A percentile compares a stretch with the other conserved stretches of the same genome.
Evolutionary conservation across 306 rosid genomes (phyloP).

Genomic region (Castanea crenata): DNA sequence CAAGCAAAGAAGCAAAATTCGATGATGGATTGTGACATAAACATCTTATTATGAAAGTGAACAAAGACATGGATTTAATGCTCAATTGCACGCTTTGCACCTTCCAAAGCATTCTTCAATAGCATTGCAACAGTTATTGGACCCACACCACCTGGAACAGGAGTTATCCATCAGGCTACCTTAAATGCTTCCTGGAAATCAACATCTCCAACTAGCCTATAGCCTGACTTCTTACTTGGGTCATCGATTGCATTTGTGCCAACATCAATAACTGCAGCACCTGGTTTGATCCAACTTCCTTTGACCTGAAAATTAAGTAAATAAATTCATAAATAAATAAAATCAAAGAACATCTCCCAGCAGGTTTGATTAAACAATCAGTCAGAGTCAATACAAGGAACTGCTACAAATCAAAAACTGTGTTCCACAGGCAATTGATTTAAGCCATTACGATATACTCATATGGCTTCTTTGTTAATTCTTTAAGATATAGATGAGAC

Average conservation of each 20-base stretch:
- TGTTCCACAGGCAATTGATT: not conserved
- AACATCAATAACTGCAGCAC: constrained; percentile 91
- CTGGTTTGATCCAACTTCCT: constrained; percentile 93
- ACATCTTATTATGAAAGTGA: constrained; percentile 7
- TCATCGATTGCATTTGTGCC: constrained; percentile 89
- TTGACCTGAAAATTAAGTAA: constrained; percentile 47
- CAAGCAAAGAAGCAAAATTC: too few relatives aligned
- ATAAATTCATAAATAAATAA: not conserved
- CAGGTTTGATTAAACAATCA: not conserved
- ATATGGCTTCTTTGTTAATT: not conserved
- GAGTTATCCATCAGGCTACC: constrained; percentile 85
- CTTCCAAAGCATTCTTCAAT: constrained; percentile 76
- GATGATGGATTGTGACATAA: too few relatives aligned
- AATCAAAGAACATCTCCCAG: not conserved
- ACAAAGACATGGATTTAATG: constrained; percentile 26
- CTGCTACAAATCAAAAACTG: not conserved
- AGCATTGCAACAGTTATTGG: constrained; percentile 95
- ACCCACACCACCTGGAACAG: constrained; percentile 96
- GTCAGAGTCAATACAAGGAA: not conserved
- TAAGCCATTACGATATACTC: not conserved
- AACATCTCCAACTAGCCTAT: constrained; percentile 87
- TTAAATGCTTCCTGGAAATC: constrained; percentile 83
- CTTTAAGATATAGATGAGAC: not conserved
- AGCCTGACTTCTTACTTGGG: constrained; percentile 74
- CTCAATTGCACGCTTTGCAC: constrained; percentile 63